Conservation (phyloP, 768 basidiomycete species). For the Chlorophyllum brunneum region DNA sequence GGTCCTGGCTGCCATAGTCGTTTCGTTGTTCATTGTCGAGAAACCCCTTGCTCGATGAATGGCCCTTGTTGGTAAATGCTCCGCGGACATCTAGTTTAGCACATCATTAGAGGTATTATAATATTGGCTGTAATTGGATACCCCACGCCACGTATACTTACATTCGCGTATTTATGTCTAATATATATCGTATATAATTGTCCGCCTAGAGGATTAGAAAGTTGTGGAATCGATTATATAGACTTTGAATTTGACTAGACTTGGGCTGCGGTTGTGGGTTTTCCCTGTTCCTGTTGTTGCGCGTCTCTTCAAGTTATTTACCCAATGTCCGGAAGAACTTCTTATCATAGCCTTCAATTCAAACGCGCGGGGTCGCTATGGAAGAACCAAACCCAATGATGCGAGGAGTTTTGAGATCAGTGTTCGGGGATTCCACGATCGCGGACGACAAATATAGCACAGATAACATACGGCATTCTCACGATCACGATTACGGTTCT, state of each 20-base stretch:
- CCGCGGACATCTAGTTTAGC: background rate
- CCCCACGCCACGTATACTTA: background rate
- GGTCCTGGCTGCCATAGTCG: constrained; percentile 34
- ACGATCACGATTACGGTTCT: constrained; percentile 4
- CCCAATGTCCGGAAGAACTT: too few species aligned
- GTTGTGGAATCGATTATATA: too few species aligned
- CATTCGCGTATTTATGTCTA: background rate
- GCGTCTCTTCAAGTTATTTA: too few species aligned
- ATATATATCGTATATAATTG: background rate
- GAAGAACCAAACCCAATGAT: too few species aligned
- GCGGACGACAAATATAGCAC: background rate
- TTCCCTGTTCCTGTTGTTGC: too few species aligned
- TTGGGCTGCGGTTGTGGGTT: too few species aligned
- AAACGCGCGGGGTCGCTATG: too few species aligned
- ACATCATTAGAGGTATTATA: background rate
- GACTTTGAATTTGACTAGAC: too few species aligned
- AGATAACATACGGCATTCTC: background rate
- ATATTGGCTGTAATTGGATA: background rate
- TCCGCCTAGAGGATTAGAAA: too few species aligned
- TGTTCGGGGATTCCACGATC: too few species aligned
- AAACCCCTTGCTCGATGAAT: constrained; percentile 27
- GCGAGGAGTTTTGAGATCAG: too few species aligned
- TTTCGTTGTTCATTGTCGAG: constrained; percentile 51
- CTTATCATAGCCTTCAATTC: too few species aligned
- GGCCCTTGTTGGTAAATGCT: background rate